These are phyloP conservation scores for Lactarius indigo DNA, from an alignment of 768 basidiomycete genomes.

Conservation along the genomic window DNA sequence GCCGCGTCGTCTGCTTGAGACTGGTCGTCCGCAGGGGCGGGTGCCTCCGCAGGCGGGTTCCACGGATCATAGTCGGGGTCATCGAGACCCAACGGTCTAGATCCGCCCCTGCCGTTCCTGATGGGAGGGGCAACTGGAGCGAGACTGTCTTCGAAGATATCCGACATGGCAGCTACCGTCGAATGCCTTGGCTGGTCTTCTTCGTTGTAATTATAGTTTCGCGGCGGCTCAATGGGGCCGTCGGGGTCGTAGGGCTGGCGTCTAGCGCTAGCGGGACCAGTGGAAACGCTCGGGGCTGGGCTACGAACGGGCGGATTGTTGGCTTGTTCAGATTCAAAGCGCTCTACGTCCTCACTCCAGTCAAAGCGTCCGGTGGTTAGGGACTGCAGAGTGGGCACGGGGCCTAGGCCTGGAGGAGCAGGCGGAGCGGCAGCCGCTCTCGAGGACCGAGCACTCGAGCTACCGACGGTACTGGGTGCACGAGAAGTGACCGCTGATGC, in stretches of 20 bases:
- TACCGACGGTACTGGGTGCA: neutral
- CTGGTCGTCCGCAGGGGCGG: neutral
- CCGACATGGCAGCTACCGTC: neutral
- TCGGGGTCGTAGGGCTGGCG: neutral
- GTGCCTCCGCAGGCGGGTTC: neutral
- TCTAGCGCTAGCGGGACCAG: neutral
- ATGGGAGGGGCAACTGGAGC: neutral
- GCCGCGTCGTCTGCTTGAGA: neutral
- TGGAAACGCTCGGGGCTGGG: neutral
- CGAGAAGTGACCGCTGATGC: neutral
- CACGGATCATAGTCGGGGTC: neutral
- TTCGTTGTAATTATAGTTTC: neutral
- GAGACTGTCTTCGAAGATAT: neutral
- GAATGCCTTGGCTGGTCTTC: neutral
- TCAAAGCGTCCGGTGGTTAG: neutral
- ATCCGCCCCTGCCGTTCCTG: neutral
- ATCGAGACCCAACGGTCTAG: neutral
- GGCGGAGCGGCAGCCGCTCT: neutral
- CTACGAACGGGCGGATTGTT: neutral
- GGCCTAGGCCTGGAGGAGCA: neutral
- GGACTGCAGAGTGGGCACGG: neutral
- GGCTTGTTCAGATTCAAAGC: neutral
- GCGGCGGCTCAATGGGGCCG: neutral
- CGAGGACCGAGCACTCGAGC: neutral
- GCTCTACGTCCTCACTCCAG: constrained; percentile 16